These are phyloP conservation scores for Agaricus sinodeliciosus DNA, from an alignment of 768 basidiomycete genomes.

Conservation along the genomic window DNA sequence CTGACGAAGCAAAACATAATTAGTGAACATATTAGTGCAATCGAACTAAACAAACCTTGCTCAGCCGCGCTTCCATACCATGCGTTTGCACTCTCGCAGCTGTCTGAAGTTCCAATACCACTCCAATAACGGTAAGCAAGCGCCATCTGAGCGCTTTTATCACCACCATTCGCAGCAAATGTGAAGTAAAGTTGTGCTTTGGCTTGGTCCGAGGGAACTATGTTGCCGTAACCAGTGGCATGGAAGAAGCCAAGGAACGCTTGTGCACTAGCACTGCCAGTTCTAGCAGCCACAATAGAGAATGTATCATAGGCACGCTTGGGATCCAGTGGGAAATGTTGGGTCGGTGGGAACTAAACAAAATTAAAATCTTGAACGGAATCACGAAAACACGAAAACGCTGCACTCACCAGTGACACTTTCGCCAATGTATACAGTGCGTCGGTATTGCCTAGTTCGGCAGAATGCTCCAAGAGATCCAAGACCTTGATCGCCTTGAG, in stretches of 20 bases:
- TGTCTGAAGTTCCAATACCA: conserved; percentile 87
- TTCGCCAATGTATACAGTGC: conserved; percentile 64
- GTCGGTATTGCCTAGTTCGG: conserved; percentile 69
- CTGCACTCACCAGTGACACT: conserved; percentile 55
- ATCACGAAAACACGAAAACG: background rate
- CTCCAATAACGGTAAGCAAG: conserved; percentile 94
- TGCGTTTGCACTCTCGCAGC: conserved; percentile 72
- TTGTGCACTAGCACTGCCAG: conserved; percentile 86
- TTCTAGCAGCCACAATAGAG: conserved; percentile 51
- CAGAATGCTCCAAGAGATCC: conserved; percentile 74
- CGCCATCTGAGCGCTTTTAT: conserved; percentile 87
- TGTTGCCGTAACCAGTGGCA: conserved; percentile 71
- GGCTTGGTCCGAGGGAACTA: conserved; percentile 62
- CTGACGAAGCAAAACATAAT: conserved; percentile 28
- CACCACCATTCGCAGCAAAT: conserved; percentile 84
- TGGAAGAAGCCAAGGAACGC: conserved; percentile 83
- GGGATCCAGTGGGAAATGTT: conserved; percentile 57
- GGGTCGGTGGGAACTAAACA: conserved; percentile 65
- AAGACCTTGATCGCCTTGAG: conserved; percentile 76
- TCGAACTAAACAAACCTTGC: conserved; percentile 43
- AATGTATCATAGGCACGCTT: conserved; percentile 59
- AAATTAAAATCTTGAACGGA: background rate
- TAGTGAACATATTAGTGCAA: background rate
- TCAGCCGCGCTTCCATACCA: conserved; percentile 93
- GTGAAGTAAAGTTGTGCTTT: conserved; percentile 90